Base-by-base conservation (phyloP, 768 basidiomycete species). In the Kwoniella sp. region DNA sequence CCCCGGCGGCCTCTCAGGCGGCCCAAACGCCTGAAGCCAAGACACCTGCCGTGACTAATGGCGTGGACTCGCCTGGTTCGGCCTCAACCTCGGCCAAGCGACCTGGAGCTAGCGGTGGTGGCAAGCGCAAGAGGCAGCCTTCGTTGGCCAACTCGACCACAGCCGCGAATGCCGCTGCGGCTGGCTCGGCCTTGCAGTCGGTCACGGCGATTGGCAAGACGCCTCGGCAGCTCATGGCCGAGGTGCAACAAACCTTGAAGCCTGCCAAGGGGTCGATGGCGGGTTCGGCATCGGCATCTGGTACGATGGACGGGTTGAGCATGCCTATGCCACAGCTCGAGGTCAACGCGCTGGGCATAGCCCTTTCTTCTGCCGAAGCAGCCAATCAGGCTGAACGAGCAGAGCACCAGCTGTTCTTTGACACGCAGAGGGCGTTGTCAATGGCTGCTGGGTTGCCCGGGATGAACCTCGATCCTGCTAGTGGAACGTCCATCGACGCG, bases 41-140 rank as follows among this genome's bases (percentile, higher is more conserved):
- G 19, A 53, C 51, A 4, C 53, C 53, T 27, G 47, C 36, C 6
- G 7, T 23, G 26, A 19, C 47, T n/a, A 22, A 20, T 22, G 26
- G 44, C 7, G 42, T 41, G 9, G 46, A 42, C 7, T 38, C 43
- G 10, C 48, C 48, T 8, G 42, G 41, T 5, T n/a, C n/a, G n/a
- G n/a, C n/a, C n/a, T n/a, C n/a, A n/a, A n/a, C n/a, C n/a, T 50
- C 55, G 26, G 48, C 40, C 25, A 56, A 45, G 26, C 41, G 36
- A 37, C 34, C 38, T n/a, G 28, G 26, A 17, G 36, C 37, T 5
- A 23, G 25, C 3, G 37, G 46, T 22, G 51, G 43, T 8, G 44
- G 52, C 2, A 56, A 56, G 34, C 23, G 55, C 26, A 56, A 56
- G 43, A 50, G 55, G 19, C 55, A 56, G 29, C 22, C 53, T 22